phyloP scores from a whole-genome alignment of 2,329 filamentous ascomycete species.

The Neoascochyta sp. region DNA sequence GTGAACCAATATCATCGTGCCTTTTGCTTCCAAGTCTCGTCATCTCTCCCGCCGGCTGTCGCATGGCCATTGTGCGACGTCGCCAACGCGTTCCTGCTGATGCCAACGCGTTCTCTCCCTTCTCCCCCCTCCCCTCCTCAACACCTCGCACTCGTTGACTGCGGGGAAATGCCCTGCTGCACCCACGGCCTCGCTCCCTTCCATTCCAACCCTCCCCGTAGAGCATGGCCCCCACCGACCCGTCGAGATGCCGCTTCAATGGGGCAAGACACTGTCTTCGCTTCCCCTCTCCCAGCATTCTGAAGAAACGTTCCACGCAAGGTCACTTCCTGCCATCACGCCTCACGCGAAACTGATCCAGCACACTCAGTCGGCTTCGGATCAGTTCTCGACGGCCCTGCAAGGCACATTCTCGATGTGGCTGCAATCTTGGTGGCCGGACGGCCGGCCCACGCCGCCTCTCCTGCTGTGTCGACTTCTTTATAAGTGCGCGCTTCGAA shows the following conservation, averaged over 20 bases:
- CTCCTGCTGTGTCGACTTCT: conserved; percentile 8
- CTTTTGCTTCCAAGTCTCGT: conserved; percentile 1
- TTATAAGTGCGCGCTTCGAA: conserved; percentile 34
- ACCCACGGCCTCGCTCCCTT: conserved; percentile 20
- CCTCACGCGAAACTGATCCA: conserved; percentile 27
- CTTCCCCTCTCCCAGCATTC: conserved; percentile 22
- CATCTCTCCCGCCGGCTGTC: conserved; percentile 7
- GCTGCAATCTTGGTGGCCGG: conserved; percentile 27
- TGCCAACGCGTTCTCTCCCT: conserved; percentile 8
- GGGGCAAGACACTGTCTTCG: conserved; percentile 15
- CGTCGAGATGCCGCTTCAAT: conserved; percentile 12
- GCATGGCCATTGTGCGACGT: conserved; percentile 9
- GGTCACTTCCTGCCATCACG: conserved; percentile 19
- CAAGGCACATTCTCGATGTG: conserved; percentile 36
- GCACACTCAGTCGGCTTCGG: conserved; percentile 15
- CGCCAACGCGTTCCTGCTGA: conserved; percentile 5
- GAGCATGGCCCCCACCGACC: conserved; percentile 21
- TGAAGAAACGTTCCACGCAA: conserved; percentile 25
- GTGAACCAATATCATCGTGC: conserved; percentile 5
- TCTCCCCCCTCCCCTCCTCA: no score
- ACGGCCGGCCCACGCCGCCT: conserved; percentile 12
- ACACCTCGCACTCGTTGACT: no score
- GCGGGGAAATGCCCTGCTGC: no score
- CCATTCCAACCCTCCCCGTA: conserved; percentile 24
- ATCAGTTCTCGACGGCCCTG: conserved; percentile 31